These are phyloP conservation scores for Diaporthe sp. DNA, from an alignment of 2,329 filamentous ascomycete species.

Conservation along the genomic window DNA sequence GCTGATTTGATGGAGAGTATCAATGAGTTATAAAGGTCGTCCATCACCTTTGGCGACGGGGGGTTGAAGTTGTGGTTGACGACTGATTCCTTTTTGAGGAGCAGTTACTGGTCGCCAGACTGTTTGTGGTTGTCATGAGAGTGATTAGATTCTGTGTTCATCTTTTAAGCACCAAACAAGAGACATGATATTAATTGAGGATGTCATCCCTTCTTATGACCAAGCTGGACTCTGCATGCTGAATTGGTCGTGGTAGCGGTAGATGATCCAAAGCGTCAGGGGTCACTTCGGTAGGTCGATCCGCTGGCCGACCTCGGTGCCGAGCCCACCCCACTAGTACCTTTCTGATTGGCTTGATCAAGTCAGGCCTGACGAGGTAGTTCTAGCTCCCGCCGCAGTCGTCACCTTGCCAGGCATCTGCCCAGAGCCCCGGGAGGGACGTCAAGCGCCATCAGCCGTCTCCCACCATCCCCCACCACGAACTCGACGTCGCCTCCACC, in stretches of 20 bases:
- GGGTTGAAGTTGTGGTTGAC: not conserved
- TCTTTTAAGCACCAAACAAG: not conserved
- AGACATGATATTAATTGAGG: not conserved
- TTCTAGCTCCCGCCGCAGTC: not conserved
- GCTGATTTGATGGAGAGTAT: not conserved
- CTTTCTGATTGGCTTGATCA: not conserved
- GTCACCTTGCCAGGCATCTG: constrained; percentile 22
- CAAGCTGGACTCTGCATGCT: not conserved
- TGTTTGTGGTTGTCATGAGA: not conserved
- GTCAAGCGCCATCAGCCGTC: not conserved
- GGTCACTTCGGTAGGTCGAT: not conserved
- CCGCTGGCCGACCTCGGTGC: not conserved
- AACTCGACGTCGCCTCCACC: not conserved
- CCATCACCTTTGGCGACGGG: too few relatives aligned
- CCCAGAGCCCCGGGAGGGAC: not conserved
- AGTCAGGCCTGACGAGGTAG: not conserved
- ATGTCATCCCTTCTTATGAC: not conserved
- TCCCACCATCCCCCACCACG: not conserved
- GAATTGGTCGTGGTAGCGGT: not conserved
- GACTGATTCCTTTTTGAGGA: not conserved
- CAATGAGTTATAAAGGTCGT: not conserved
- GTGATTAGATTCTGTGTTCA: too few relatives aligned
- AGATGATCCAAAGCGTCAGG: not conserved
- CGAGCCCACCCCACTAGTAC: not conserved
- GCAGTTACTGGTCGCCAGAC: not conserved